Percentiles rank a stretch among this genome's conserved stretches.
These are phyloP conservation scores for Pontederia crassipes DNA, from an alignment of 176 grass and related monocot species.

Conservation along the genomic window DNA sequence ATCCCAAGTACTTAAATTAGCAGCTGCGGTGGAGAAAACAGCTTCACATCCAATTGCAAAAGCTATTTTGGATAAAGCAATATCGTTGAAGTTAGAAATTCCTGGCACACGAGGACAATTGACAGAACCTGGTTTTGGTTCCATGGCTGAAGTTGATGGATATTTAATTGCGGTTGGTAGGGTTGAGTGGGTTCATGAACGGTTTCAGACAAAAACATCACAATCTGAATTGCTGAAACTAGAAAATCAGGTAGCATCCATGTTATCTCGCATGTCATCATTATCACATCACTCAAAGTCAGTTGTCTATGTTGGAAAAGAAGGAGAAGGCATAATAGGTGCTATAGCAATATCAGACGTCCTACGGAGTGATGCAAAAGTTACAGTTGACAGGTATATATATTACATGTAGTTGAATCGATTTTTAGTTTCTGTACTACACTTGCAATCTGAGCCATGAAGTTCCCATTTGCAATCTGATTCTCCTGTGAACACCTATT, in stretches of 20 bases:
- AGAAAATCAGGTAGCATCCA: constrained; percentile 34
- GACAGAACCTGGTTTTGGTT: constrained; percentile 86
- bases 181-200: constrained; percentile 67
- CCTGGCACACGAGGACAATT: constrained; percentile 63
- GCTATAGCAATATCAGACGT: constrained; percentile 86
- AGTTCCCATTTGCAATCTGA: no score
- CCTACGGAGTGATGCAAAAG: constrained; percentile 65
- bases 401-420: background rate
- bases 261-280: constrained; percentile 31
- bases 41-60: constrained; percentile 90
- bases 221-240: constrained; percentile 43
- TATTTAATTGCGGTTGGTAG: constrained; percentile 78
- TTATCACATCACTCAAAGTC: constrained; percentile 67
- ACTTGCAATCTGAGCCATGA: background rate
- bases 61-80: constrained; percentile 78
- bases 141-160: constrained; percentile 89
- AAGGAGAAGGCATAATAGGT: constrained; percentile 91
- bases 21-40: constrained; percentile 95
- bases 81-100: constrained; percentile 54
- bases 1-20: constrained; percentile 53
- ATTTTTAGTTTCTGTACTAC: background rate
- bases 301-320: constrained; percentile 68
- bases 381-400: constrained; percentile 54
- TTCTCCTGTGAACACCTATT: background rate
- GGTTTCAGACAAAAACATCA: constrained; percentile 55